Conservation (phyloP, 352 stramenopile species). For the Phytopythium delawarense region DNA sequence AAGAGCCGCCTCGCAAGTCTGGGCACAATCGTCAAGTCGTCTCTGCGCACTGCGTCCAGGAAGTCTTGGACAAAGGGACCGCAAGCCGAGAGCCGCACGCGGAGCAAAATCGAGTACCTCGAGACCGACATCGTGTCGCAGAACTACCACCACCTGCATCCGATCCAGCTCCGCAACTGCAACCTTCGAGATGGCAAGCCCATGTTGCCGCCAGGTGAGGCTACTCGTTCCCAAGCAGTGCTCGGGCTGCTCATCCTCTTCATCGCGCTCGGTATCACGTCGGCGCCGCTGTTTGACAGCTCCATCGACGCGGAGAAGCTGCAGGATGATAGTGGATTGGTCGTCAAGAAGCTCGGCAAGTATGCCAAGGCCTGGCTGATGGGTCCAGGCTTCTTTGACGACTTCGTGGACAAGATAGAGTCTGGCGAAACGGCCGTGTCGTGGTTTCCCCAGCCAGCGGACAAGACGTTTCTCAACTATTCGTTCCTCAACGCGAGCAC, state of each 20-base stretch:
- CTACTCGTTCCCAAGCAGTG: slow-evolving; percentile 9
- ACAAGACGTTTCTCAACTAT: slow-evolving; percentile 29
- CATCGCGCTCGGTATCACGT: slow-evolving; percentile 23
- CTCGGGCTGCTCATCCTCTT: slow-evolving; percentile 28
- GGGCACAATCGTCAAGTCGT: slow-evolving; percentile 22
- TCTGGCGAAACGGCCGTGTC: slow-evolving; percentile 18
- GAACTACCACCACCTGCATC: slow-evolving; percentile 16
- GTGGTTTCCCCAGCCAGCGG: slow-evolving; percentile 30
- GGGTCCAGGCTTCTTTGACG: slow-evolving; percentile 18
- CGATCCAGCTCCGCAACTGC: slow-evolving; percentile 10
- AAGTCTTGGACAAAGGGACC: not conserved
- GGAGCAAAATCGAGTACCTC: slow-evolving; percentile 14
- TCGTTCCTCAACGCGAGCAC: slow-evolving; percentile 16
- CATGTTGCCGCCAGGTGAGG: slow-evolving; percentile 13
- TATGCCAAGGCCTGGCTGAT: slow-evolving; percentile 31
- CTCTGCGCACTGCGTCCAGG: slow-evolving; percentile 10
- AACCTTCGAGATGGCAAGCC: not conserved
- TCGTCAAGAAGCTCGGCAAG: slow-evolving; percentile 33
- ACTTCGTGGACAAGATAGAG: slow-evolving; percentile 18
- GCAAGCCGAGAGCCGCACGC: not conserved
- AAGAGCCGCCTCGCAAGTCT: slow-evolving; percentile 6
- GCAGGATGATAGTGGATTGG: slow-evolving; percentile 18
- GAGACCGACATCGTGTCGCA: slow-evolving; percentile 22
- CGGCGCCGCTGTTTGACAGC: slow-evolving; percentile 23
- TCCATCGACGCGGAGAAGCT: slow-evolving; percentile 30